phyloP scores from a whole-genome alignment of 805 yeast genomes.

The Teunomyces aglyptinius region DNA sequence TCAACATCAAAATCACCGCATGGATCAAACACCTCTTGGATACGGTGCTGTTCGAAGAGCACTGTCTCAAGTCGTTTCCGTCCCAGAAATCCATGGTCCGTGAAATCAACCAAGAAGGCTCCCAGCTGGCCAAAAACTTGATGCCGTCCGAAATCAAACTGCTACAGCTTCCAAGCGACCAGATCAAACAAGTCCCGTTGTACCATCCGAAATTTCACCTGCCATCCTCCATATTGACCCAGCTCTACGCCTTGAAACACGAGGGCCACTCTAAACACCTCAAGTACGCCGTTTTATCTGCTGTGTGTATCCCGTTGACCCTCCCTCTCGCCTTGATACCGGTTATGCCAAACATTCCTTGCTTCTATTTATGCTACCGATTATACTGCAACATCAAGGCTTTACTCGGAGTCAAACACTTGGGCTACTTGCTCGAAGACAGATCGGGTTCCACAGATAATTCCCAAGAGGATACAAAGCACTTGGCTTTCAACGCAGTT shows the following conservation, averaged over 20 bases:
- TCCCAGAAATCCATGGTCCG: conserved; percentile 58
- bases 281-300: conserved; percentile 52
- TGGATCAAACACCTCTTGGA: conserved; percentile 53
- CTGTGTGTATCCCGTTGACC: conserved; percentile 68
- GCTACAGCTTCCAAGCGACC: conserved; percentile 24
- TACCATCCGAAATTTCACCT: conserved; percentile 37
- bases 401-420: conserved; percentile 66
- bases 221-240: conserved; percentile 30
- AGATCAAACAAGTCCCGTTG: conserved; percentile 39
- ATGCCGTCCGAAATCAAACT: conserved; percentile 27
- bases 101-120: conserved; percentile 32
- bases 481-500: conserved; percentile 12
- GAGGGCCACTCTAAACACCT: conserved; percentile 52
- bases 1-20: conserved; percentile 60
- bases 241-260: conserved; percentile 43
- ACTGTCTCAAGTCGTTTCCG: conserved; percentile 73
- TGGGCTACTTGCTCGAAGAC: conserved; percentile 51
- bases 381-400: conserved; percentile 85
- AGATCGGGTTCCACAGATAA: conserved; percentile 12
- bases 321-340: conserved; percentile 81
- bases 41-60: conserved; percentile 77
- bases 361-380: conserved; percentile 78
- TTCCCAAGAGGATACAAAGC: conserved; percentile 10
- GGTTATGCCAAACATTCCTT: conserved; percentile 88
- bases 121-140: conserved; percentile 11